Conservation (phyloP, 1,139 yeast species). For the Suhomyces bolitotheri region DNA sequence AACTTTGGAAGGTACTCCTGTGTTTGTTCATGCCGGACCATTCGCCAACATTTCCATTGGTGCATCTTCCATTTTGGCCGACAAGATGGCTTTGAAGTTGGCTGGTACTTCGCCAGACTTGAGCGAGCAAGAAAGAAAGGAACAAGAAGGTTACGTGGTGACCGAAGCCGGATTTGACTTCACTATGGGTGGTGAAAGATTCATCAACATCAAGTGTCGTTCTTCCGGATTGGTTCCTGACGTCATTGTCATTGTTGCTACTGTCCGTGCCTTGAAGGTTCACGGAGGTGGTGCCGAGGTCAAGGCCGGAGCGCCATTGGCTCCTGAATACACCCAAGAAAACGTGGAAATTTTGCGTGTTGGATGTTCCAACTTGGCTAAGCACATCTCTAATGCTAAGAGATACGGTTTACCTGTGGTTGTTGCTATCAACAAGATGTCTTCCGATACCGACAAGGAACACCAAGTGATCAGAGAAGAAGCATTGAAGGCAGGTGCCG, state of each 20-base stretch:
- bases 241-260: constrained; percentile 92
- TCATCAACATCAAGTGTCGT: constrained; percentile 94
- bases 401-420: constrained; percentile 90
- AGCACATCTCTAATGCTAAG: constrained; percentile 87
- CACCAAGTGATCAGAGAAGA: constrained; percentile 82
- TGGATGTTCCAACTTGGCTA: constrained; percentile 89
- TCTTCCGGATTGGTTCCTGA: constrained; percentile 90
- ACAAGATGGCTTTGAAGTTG: constrained; percentile 68
- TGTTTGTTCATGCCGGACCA: constrained; percentile 83
- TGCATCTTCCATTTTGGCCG: constrained; percentile 80
- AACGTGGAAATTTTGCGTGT: constrained; percentile 77
- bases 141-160: constrained; percentile 85
- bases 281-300: constrained; percentile 99
- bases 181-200: constrained; percentile 99
- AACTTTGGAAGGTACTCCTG: constrained; percentile 83
- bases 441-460: constrained; percentile 80
- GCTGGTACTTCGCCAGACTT: constrained; percentile 66
- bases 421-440: constrained; percentile 93
- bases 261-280: constrained; percentile 93
- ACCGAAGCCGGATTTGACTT: constrained; percentile 99
- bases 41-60: constrained; percentile 86
- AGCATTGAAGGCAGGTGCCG: constrained; percentile 91
- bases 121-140: constrained; percentile 49
- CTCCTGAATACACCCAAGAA: constrained; percentile 82
- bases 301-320: constrained; percentile 90